Conservation (phyloP, 306 rosid genomes). For the Prosopis cineraria region DNA sequence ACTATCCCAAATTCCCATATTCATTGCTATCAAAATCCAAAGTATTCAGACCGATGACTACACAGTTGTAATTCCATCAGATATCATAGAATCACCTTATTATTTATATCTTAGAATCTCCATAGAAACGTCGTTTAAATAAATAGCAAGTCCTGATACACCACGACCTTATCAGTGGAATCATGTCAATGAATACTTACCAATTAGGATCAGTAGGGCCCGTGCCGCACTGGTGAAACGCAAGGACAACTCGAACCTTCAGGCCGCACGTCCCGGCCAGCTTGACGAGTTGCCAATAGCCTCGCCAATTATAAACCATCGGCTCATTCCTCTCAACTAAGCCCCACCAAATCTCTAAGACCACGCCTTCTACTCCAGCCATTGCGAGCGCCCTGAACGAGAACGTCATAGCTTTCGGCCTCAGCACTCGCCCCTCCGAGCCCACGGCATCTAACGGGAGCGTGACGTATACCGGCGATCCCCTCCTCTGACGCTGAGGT, state of each 20-base stretch:
- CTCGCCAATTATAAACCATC: conserved; percentile 74
- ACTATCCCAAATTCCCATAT: not conserved
- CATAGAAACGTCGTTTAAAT: not conserved
- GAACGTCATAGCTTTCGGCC: conserved; percentile 50
- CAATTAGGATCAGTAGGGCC: conserved; percentile 63
- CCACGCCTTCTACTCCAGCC: conserved; percentile 90
- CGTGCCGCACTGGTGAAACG: conserved; percentile 68
- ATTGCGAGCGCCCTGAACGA: conserved; percentile 66
- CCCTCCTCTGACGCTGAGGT: conserved; percentile 53
- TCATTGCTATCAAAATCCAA: not conserved
- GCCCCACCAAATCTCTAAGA: conserved; percentile 93
- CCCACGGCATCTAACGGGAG: conserved; percentile 62
- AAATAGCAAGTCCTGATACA: not conserved
- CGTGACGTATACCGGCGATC: conserved; percentile 71
- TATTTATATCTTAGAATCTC: not conserved
- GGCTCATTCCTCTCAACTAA: conserved; percentile 79
- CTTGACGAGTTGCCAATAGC: conserved; percentile 61
- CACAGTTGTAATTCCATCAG: not conserved
- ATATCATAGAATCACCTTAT: not conserved
- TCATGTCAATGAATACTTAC: conserved; percentile 42
- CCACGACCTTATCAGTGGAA: not conserved
- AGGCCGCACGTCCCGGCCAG: conserved; percentile 65
- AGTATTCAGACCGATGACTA: not conserved
- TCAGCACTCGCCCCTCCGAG: conserved; percentile 36
- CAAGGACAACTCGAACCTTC: conserved; percentile 80